These are phyloP conservation scores for Penicilliopsis zonata DNA, from an alignment of 495 filamentous ascomycete genomes.

Conservation along the genomic window DNA sequence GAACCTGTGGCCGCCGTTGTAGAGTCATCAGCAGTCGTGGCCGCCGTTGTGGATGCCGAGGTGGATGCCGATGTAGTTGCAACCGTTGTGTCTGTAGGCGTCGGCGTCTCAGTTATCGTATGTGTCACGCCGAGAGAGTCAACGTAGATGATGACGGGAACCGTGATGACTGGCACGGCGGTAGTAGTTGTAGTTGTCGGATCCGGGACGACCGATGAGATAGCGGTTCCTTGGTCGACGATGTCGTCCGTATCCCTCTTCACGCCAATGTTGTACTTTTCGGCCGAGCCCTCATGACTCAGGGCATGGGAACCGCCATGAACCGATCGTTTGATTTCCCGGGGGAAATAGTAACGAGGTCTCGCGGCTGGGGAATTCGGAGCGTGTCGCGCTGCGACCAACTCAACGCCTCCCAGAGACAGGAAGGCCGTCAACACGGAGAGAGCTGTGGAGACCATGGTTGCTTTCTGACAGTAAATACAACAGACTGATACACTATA, in stretches of 20 bases:
- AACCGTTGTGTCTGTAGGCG: not conserved
- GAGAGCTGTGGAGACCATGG: conserved; percentile 18
- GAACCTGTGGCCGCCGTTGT: too few relatives aligned
- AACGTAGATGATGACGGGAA: conserved; percentile 15
- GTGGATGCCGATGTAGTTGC: conserved; percentile 6
- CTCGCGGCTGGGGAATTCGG: conserved; percentile 21
- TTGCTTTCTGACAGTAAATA: too few relatives aligned
- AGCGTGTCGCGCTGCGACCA: conserved; percentile 21
- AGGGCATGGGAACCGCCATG: too few relatives aligned
- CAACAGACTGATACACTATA: too few relatives aligned
- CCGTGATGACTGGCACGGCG: conserved; percentile 10
- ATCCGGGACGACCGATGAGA: not conserved
- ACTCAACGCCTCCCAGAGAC: conserved; percentile 23
- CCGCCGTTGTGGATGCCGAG: not conserved
- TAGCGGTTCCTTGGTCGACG: not conserved
- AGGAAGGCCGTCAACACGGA: conserved; percentile 20
- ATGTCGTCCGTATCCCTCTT: too few relatives aligned
- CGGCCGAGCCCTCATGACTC: too few relatives aligned
- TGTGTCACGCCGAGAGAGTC: conserved; percentile 14
- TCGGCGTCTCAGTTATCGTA: conserved; percentile 11
- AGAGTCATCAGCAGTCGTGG: too few relatives aligned
- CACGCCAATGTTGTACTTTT: too few relatives aligned
- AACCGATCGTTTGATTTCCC: conserved; percentile 32
- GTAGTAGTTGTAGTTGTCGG: conserved; percentile 5
- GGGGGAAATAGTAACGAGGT: conserved; percentile 35